Evolutionary conservation across 1,284 basidiomycete genomes (phyloP).

Genomic region (Apiotrichum domesticum): DNA sequence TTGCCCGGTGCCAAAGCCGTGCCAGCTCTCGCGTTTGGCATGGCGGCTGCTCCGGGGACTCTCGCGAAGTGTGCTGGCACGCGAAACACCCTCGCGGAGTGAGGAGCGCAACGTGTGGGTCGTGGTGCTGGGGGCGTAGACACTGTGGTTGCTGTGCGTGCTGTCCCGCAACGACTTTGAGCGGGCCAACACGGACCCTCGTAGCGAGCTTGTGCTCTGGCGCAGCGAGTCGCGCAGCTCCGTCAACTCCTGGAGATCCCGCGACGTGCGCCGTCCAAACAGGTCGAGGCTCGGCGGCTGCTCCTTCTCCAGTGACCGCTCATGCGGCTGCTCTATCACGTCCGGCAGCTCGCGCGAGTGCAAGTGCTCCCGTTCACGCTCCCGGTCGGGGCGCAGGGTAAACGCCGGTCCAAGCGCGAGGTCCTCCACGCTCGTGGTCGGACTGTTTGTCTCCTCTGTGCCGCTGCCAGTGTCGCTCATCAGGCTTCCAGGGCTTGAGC

Average conservation of each 20-base stretch:
- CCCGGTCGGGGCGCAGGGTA: not conserved
- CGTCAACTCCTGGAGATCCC: not conserved
- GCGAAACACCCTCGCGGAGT: not conserved
- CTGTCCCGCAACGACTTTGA: no score
- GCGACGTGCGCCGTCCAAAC: not conserved
- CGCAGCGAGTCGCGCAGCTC: not conserved
- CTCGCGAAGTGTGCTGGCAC: not conserved
- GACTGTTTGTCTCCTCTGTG: not conserved
- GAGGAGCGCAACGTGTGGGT: not conserved
- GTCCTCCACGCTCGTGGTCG: slow-evolving; percentile 12
- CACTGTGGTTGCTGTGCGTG: no score
- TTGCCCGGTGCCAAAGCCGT: not conserved
- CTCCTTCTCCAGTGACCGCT: not conserved
- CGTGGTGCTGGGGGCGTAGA: no score
- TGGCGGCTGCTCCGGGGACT: not conserved
- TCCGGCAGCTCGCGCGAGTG: not conserved
- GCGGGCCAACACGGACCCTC: not conserved
- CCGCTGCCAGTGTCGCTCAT: slow-evolving; percentile 11
- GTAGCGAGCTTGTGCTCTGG: not conserved
- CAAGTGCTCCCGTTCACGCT: not conserved
- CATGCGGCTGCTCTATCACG: not conserved
- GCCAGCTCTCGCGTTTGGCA: not conserved
- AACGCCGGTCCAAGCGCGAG: slow-evolving; percentile 4
- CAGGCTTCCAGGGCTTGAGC: slow-evolving; percentile 8
- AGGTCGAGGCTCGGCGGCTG: not conserved